Evolutionary conservation across 23 red algal genomes (phyloP).

Genomic region (Gracilaria caudata): DNA sequence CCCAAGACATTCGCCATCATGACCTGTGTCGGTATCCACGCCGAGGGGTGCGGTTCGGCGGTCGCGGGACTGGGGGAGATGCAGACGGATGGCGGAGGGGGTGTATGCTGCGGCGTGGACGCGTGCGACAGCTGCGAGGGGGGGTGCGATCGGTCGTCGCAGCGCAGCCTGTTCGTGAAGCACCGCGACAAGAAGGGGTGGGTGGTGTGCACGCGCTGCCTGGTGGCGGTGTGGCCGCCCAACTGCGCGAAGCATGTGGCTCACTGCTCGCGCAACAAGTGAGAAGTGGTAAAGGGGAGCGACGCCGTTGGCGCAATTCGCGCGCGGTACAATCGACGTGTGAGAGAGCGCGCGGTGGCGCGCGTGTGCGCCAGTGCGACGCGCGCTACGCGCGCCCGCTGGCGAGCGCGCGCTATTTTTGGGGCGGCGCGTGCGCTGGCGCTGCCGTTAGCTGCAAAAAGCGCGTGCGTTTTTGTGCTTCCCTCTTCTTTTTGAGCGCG

Average conservation of each 20-base stretch:
- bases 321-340: no score
- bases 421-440: no score
- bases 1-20: neutral
- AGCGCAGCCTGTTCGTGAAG: slow-evolving; percentile 48
- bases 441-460: no score
- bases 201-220: slow-evolving; percentile 69
- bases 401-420: neutral
- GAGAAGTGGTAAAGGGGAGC: neutral
- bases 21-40: neutral
- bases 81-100: neutral
- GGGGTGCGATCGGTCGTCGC: neutral
- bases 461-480: no score
- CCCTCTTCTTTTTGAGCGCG: no score
- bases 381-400: no score
- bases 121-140: neutral
- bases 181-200: slow-evolving; percentile 76
- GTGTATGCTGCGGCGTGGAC: neutral
- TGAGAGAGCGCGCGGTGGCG: no score
- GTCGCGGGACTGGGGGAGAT: neutral
- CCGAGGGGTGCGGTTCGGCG: neutral
- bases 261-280: slow-evolving; percentile 14
- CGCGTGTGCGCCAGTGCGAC: neutral
- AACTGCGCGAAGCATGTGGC: slow-evolving; percentile 70
- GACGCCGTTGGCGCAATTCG: no score
- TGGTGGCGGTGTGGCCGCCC: slow-evolving; percentile 74